Base-by-base conservation (phyloP, 106 monocot species). In the Dioscorea alata region DNA sequence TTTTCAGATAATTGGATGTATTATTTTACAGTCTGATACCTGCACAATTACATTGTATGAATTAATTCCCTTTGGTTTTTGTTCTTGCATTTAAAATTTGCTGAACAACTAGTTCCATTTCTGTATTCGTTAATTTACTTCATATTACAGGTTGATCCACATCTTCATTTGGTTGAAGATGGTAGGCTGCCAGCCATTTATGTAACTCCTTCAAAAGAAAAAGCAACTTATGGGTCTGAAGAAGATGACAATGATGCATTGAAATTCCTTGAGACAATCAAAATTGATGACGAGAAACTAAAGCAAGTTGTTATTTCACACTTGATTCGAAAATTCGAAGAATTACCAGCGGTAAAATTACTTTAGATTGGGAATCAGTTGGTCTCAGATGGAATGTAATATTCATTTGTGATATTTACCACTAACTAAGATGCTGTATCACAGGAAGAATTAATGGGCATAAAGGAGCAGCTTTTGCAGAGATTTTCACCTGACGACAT, bases 401-500 rank as follows among this genome's bases (percentile, higher is more conserved):
- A 54, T 19, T 18, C 9, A 8, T 54, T 54, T 54, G 19, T 18
- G 19, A 42, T 42, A 42, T 10, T 42, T 42, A 42, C 42, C 42
- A 42, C 42, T 42, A 42, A 22, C 24, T 61, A 61, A 61, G 3
- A 64, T 15, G 28, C 67, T 23, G 61, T 59, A 42, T 72, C 73
- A 54, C 76, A 90, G 90, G 81, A 89, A 62, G 85, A 97, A 22
- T 60, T 87, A 33, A 31, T 60, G 13, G 33, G 57, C 61, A 81
- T 92, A 69, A 92, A 74, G 74, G 77, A 83, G 57, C 84, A 97
- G 49, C 73, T 97, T 28, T 70, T 76, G 13, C 79, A 79, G 54
- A 79, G 77, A 64, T 97, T 97, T 79, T 89, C 89, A 69, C 81
- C 87, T 28, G 92, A 92, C 68, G 91, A 96, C 73, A 69, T 68